These are phyloP conservation scores for Pseudopithomyces chartarum DNA, from an alignment of 2,329 filamentous ascomycete genomes.

Conservation along the genomic window DNA sequence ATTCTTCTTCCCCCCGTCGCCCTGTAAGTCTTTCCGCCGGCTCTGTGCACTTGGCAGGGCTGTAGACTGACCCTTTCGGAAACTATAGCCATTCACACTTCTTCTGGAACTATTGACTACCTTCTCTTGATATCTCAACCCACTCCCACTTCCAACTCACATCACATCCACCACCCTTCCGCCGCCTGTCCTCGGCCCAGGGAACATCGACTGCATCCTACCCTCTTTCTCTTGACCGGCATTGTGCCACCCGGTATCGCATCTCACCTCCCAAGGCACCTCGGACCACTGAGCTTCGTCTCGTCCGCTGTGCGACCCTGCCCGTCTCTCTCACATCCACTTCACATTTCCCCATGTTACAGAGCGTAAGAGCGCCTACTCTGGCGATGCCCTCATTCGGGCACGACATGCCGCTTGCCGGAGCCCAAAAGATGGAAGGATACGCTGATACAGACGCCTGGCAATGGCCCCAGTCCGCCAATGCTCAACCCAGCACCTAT, in stretches of 20 bases:
- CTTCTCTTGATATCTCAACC: no score
- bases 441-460: constrained; percentile 38
- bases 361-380: constrained; percentile 40
- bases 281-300: constrained; percentile 1
- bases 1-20: neutral
- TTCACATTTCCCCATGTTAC: constrained; percentile 40
- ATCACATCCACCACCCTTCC: neutral
- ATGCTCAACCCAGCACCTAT: constrained; percentile 29
- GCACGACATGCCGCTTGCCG: constrained; percentile 37
- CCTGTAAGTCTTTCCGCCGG: neutral
- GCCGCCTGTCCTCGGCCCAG: neutral
- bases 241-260: neutral
- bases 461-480: constrained; percentile 37
- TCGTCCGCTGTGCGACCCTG: neutral
- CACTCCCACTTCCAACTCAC: no score
- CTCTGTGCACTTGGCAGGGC: neutral
- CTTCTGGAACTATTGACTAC: neutral
- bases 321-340: constrained; percentile 2
- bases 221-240: neutral
- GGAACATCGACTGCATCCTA: neutral
- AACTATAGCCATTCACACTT: neutral
- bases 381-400: constrained; percentile 44
- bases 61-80: neutral
- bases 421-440: constrained; percentile 40
- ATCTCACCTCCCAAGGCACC: neutral